phyloP scores from a whole-genome alignment of 306 rosid genomes.

The Quercus aquifolioides region DNA sequence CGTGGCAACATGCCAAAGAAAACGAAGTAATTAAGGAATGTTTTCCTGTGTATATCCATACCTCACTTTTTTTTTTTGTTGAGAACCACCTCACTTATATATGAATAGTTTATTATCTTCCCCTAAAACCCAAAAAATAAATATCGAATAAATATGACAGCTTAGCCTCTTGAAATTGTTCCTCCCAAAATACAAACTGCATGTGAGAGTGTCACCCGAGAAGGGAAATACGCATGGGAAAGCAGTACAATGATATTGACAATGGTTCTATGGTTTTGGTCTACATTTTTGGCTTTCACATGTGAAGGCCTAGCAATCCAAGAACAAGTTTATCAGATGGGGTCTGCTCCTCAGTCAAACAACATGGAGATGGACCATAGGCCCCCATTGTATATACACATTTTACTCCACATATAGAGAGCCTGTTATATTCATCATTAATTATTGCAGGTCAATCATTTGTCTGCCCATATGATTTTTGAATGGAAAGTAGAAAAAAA shows the following conservation, averaged over 20 bases:
- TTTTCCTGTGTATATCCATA: slow-evolving; percentile 33
- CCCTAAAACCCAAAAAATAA: too few species aligned
- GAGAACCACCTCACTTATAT: not conserved
- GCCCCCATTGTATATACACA: not conserved
- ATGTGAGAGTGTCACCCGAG: slow-evolving; percentile 54
- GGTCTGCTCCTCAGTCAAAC: slow-evolving; percentile 39
- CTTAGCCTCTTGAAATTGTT: slow-evolving; percentile 10
- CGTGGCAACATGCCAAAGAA: slow-evolving; percentile 1
- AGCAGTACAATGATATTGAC: slow-evolving; percentile 11
- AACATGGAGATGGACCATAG: slow-evolving; percentile 31
- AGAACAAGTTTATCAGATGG: slow-evolving; percentile 26
- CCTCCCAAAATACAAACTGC: slow-evolving; percentile 26
- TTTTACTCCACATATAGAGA: not conserved
- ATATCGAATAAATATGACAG: too few species aligned
- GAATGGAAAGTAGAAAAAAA: not conserved
- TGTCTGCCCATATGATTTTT: not conserved
- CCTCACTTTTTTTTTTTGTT: too few species aligned
- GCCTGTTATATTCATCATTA: too few species aligned
- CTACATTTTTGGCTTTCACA: slow-evolving; percentile 32
- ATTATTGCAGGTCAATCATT: not conserved
- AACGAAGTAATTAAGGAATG: slow-evolving; percentile 27
- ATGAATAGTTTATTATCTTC: slow-evolving; percentile 3
- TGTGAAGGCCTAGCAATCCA: slow-evolving; percentile 36
- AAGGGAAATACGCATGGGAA: slow-evolving; percentile 36
- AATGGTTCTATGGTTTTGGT: slow-evolving; percentile 46